Conservation (phyloP, 2,329 filamentous ascomycete genomes). For the Pezicula carpinea region DNA sequence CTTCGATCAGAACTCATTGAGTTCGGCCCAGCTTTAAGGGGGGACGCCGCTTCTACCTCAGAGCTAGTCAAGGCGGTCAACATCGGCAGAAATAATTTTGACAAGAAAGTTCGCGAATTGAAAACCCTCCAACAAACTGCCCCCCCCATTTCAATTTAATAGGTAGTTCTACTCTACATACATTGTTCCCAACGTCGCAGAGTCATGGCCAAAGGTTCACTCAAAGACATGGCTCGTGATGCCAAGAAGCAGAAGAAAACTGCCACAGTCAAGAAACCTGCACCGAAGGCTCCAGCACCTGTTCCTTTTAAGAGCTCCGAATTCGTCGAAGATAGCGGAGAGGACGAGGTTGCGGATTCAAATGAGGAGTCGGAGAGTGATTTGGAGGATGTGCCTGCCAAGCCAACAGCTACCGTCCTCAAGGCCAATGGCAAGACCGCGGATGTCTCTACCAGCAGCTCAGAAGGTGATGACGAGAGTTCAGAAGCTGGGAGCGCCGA, state of each 20-base stretch:
- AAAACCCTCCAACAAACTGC: slow-evolving; percentile 7
- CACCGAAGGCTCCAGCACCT: slow-evolving; percentile 4
- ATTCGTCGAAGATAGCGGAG: slow-evolving; percentile 23
- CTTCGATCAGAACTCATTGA: no score
- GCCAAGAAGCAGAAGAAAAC: slow-evolving; percentile 10
- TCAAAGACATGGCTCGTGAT: slow-evolving; percentile 7
- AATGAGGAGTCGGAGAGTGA: slow-evolving; percentile 18
- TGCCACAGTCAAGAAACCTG: slow-evolving; percentile 7
- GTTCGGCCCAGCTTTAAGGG: no score
- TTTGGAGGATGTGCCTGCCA: slow-evolving; percentile 14
- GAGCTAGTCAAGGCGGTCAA: no score
- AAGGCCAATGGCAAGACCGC: slow-evolving; percentile 22
- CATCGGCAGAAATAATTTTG: no score
- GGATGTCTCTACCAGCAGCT: slow-evolving; percentile 14
- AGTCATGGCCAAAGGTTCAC: slow-evolving; percentile 10
- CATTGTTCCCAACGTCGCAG: slow-evolving; percentile 2
- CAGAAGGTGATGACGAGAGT: slow-evolving; percentile 8
- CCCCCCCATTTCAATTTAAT: slow-evolving; percentile 10
- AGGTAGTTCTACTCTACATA: neutral
- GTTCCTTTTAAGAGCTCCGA: slow-evolving; percentile 23
- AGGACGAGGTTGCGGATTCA: slow-evolving; percentile 17
- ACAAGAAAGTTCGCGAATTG: neutral
- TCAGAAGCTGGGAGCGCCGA: slow-evolving; percentile 17
- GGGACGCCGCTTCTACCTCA: no score
- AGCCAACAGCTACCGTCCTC: slow-evolving; percentile 4